phyloP scores from a whole-genome alignment of 305 asterid species.

The Ilex paraguariensis region DNA sequence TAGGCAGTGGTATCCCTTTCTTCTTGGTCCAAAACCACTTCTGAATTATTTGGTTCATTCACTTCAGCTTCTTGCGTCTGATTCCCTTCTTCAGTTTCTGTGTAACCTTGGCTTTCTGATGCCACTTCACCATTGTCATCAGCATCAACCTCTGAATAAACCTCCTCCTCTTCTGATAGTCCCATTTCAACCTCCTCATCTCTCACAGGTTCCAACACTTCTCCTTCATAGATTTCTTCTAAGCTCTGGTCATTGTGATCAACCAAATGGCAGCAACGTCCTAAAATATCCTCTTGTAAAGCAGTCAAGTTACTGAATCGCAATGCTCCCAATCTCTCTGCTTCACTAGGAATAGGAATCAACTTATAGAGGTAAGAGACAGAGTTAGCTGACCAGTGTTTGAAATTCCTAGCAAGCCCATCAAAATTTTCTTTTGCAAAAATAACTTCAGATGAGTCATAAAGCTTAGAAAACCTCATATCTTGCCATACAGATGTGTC shows the following conservation, averaged over 20 bases:
- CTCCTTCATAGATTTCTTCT: conserved; percentile 17
- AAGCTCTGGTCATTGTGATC: conserved; percentile 7
- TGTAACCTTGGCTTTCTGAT: neutral
- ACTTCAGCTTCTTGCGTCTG: conserved; percentile 13
- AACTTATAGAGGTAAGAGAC: conserved; percentile 32
- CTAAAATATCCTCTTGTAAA: conserved; percentile 22
- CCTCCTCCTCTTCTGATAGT: conserved; percentile 16
- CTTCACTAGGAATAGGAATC: conserved; percentile 23
- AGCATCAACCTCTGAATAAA: conserved; percentile 15
- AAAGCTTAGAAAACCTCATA: conserved; percentile 28
- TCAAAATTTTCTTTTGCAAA: conserved; percentile 28
- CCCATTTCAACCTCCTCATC: neutral
- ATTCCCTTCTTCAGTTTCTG: conserved; percentile 21
- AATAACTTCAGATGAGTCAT: neutral
- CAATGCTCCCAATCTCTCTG: conserved; percentile 23
- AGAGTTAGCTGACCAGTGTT: conserved; percentile 26
- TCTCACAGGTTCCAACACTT: conserved; percentile 15
- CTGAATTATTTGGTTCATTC: conserved; percentile 13
- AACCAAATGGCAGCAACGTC: conserved; percentile 13
- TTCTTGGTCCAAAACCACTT: conserved; percentile 14
- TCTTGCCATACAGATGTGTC: conserved; percentile 26
- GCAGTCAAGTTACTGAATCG: conserved; percentile 54
- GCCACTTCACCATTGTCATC: conserved; percentile 15
- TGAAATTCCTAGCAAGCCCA: conserved; percentile 25
- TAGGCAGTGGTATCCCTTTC: neutral